Evolutionary conservation across 108 stramenopile species (phyloP).

Genomic region (Epipyxis sp.): DNA sequence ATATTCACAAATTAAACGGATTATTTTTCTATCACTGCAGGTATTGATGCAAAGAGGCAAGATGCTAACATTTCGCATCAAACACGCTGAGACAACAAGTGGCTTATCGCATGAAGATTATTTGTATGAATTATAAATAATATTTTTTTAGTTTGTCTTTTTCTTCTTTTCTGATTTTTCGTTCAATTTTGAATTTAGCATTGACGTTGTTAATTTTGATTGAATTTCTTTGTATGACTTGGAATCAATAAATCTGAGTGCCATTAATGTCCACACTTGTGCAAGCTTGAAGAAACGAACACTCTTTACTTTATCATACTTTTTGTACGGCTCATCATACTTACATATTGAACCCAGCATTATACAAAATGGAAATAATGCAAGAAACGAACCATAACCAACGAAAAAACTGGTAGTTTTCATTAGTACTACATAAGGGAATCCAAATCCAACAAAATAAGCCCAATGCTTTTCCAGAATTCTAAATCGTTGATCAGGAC

Average conservation of each 20-base stretch:
- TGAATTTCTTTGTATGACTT: no score
- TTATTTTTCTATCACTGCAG: no score
- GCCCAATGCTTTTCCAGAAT: neutral
- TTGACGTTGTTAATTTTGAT: no score
- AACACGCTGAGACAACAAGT: neutral
- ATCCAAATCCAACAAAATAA: constrained; percentile 14
- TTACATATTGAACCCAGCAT: neutral
- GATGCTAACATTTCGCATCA: constrained; percentile 1
- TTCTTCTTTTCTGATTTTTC: no score
- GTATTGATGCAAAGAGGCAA: neutral
- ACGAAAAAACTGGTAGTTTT: neutral
- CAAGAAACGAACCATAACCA: neutral
- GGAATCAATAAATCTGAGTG: no score
- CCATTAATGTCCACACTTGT: neutral
- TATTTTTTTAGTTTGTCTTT: neutral
- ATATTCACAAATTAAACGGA: no score
- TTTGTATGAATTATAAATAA: constrained; percentile 14
- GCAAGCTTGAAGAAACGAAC: neutral
- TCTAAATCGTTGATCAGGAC: neutral
- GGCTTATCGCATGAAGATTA: constrained; percentile 12
- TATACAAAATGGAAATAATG: neutral
- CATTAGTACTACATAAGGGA: neutral
- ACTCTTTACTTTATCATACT: neutral
- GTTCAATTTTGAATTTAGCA: no score
- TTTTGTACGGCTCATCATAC: neutral